Conservation (phyloP, 2,329 filamentous ascomycete species). For the Lachnellula cervina region DNA sequence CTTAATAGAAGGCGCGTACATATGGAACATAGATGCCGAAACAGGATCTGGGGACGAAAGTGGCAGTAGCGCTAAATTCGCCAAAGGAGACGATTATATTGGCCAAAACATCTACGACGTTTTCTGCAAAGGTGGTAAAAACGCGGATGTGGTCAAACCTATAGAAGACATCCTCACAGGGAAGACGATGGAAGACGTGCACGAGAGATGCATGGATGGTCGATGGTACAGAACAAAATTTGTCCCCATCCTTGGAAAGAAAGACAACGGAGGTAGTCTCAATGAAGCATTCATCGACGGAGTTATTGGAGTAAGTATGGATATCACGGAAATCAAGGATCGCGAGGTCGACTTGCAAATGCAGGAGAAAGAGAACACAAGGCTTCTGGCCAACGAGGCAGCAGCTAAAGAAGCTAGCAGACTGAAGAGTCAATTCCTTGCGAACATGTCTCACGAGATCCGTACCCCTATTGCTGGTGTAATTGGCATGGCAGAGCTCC, state of each 20-base stretch:
- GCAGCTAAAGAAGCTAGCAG: constrained; percentile 76
- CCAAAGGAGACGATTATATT: constrained; percentile 35
- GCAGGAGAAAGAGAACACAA: constrained; percentile 64
- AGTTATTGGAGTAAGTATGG: constrained; percentile 74
- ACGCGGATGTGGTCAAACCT: constrained; percentile 42
- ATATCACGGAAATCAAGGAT: constrained; percentile 67
- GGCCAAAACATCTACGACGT: constrained; percentile 62
- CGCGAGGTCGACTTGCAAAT: constrained; percentile 58
- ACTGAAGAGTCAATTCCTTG: constrained; percentile 74
- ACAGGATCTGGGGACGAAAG: constrained; percentile 34
- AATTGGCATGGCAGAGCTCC: constrained; percentile 72
- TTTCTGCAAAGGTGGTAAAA: constrained; percentile 40
- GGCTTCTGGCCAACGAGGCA: constrained; percentile 67
- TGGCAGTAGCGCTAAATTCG: constrained; percentile 10
- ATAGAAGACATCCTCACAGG: constrained; percentile 64
- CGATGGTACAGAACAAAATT: constrained; percentile 70
- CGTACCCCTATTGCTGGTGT: constrained; percentile 75
- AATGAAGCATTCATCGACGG: constrained; percentile 56
- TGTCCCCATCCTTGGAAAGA: constrained; percentile 58
- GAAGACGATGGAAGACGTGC: constrained; percentile 52
- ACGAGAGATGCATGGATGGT: constrained; percentile 49
- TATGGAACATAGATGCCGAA: constrained; percentile 41
- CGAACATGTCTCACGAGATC: constrained; percentile 80
- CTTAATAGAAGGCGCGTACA: constrained; percentile 64
- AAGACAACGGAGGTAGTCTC: constrained; percentile 45